phyloP scores from a whole-genome alignment of 2,329 filamentous ascomycete genomes.

The Cladophialophora exuberans region DNA sequence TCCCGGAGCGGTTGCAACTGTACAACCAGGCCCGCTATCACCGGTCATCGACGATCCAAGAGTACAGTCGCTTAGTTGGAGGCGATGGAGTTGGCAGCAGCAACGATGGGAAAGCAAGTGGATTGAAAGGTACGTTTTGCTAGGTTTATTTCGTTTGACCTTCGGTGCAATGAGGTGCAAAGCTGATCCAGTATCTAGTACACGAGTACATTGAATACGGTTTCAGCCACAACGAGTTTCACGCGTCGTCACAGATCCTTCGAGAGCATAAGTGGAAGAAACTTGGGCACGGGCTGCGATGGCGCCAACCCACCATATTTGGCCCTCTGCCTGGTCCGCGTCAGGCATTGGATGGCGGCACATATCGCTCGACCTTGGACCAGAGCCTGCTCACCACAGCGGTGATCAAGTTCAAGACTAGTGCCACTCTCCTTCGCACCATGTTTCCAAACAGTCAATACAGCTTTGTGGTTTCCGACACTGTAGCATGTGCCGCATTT shows the following conservation, averaged over 20 bases:
- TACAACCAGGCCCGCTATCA: slow-evolving; percentile 63
- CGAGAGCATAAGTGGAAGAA: slow-evolving; percentile 54
- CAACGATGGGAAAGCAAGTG: background rate
- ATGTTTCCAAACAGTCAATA: slow-evolving; percentile 50
- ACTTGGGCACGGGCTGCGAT: slow-evolving; percentile 36
- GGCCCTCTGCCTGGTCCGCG: slow-evolving; percentile 52
- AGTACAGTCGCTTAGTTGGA: slow-evolving; percentile 59
- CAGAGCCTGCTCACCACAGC: slow-evolving; percentile 40
- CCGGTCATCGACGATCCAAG: slow-evolving; percentile 62
- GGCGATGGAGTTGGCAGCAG: slow-evolving; percentile 16
- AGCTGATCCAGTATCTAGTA: too few relatives aligned
- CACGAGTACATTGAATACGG: slow-evolving; percentile 51
- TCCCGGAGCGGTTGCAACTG: slow-evolving; percentile 60
- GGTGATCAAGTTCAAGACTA: slow-evolving; percentile 55
- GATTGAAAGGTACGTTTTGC: slow-evolving; percentile 1
- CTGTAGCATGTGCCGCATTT: slow-evolving; percentile 49
- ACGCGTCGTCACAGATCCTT: slow-evolving; percentile 56
- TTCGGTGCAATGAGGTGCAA: background rate
- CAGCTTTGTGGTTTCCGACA: slow-evolving; percentile 48
- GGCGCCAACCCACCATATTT: slow-evolving; percentile 51
- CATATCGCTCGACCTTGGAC: background rate
- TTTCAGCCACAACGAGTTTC: slow-evolving; percentile 62
- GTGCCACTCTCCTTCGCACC: slow-evolving; percentile 52
- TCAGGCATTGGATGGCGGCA: slow-evolving; percentile 38
- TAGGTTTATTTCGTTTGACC: background rate